Conservation (phyloP, 2,329 filamentous ascomycete species). For the Onygenales sp. region DNA sequence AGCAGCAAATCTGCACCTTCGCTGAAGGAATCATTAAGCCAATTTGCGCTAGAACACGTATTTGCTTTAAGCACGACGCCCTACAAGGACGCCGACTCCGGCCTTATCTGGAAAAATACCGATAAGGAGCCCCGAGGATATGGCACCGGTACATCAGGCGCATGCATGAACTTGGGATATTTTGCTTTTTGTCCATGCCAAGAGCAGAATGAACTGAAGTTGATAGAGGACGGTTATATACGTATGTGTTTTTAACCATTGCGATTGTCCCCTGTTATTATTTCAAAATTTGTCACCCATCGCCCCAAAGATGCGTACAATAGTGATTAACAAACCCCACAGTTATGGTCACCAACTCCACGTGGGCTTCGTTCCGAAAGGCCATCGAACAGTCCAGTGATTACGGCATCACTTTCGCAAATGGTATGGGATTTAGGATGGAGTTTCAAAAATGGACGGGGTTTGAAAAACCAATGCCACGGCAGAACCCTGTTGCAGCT, state of each 20-base stretch:
- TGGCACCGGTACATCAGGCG: slow-evolving; percentile 4
- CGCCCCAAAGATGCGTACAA: too few relatives aligned
- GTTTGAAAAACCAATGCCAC: background rate
- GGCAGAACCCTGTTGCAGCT: background rate
- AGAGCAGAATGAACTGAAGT: slow-evolving; percentile 3
- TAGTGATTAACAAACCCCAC: background rate
- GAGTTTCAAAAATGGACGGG: background rate
- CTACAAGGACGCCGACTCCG: slow-evolving; percentile 6
- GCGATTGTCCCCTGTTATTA: background rate
- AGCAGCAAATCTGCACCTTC: slow-evolving; percentile 1
- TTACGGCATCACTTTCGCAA: background rate
- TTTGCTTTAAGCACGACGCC: slow-evolving; percentile 5
- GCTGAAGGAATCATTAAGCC: slow-evolving; percentile 2
- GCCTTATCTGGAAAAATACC: slow-evolving; percentile 7
- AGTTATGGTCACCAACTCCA: slow-evolving; percentile 7
- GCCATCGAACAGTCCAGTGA: slow-evolving; percentile 3
- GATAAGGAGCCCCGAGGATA: slow-evolving; percentile 4
- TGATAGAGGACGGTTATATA: slow-evolving; percentile 8
- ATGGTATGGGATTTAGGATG: background rate
- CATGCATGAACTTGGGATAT: slow-evolving; percentile 8
- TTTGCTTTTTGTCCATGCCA: slow-evolving; percentile 8
- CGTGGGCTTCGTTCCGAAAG: slow-evolving; percentile 3
- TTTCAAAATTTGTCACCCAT: background rate
- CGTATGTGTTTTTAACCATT: slow-evolving; percentile 1
- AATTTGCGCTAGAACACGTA: background rate